Evolutionary conservation across 345 rosid genomes (phyloP).

Genomic region (Clarkia xantiana): DNA sequence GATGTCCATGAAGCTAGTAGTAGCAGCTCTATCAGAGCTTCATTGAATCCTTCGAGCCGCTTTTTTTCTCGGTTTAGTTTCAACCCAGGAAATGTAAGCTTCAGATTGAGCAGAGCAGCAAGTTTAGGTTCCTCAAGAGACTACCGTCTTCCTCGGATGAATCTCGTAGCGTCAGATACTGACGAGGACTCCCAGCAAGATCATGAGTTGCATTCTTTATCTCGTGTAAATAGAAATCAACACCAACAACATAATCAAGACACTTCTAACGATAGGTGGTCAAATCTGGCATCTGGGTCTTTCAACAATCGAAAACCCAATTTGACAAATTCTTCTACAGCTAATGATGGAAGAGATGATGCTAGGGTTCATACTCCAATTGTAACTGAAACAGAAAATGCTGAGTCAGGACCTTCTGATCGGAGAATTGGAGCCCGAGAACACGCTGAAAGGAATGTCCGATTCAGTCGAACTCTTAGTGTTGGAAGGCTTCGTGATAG

Average conservation of each 20-base stretch:
- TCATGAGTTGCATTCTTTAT: constrained; percentile 6
- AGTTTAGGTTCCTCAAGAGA: constrained; percentile 70
- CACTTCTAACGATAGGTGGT: constrained; percentile 5
- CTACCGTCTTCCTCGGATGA: constrained; percentile 30
- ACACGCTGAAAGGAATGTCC: constrained; percentile 66
- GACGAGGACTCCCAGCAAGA: constrained; percentile 27
- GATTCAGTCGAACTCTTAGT: constrained; percentile 83
- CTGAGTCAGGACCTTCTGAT: constrained; percentile 32
- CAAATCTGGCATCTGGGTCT: constrained; percentile 8
- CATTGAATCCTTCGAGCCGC: constrained; percentile 29
- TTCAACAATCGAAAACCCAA: constrained; percentile 9
- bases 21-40: constrained; percentile 36
- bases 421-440: constrained; percentile 45
- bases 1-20: constrained; percentile 23
- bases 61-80: constrained; percentile 77
- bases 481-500: constrained; percentile 97
- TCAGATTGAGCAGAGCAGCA: constrained; percentile 57
- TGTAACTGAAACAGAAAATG: constrained; percentile 26
- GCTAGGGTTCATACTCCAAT: constrained; percentile 20
- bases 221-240: constrained; percentile 9
- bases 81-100: constrained; percentile 69
- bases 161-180: constrained; percentile 17
- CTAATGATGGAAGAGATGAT: constrained; percentile 18
- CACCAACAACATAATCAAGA: constrained; percentile 10
- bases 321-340: constrained; percentile 15